Evolutionary conservation across 805 yeast genomes (phyloP), one percentile per base, ranked within the genome.

Genomic region (Priceomyces fermenticarens): DNA sequence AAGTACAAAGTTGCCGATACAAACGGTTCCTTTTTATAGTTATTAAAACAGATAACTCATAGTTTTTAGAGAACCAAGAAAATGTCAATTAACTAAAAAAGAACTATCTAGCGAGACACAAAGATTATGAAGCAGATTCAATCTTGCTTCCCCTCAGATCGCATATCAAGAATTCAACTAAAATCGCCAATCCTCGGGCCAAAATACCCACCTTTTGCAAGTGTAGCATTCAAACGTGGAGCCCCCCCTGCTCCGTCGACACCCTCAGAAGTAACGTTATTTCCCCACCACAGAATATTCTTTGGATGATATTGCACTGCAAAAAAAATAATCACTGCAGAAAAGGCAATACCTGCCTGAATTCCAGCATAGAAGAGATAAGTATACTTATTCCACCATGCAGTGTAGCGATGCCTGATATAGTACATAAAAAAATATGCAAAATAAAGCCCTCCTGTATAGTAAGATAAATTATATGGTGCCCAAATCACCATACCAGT

Each of bases 221-320:
- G 40, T 6, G 59, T 45, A 2, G 53, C 57, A 43, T 53, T 48
- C 30, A 49, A 43, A 13, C 41, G 37, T n/a, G 44, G 27, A 23
- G 28, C 33, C 13, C 42, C 42, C 12, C 42, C 42, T 16, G 28
- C 37, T 9, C 42, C 42, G 23, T 39, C 42, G 28, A 39, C 17
- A 33, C 42, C 42, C 20, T 26, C 29, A 20, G 11, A 23, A 28
- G 66, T 60, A 33, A 75, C 80, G 36, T 53, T 57, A 41, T 72
- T 76, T 13, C 88, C 90, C 90, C 90, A 84, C 90, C 90, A 84
- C 6, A 41, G 36, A 40, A 42, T 46, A 3, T 11, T 11, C 10
- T 53, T 46, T 17, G 42, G 43, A 26, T 53, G 44, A 26, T 49
- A 45, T 33, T 46, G 39, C 33, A 54, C 46, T 35, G 49, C 27